phyloP scores from a whole-genome alignment of 2,329 filamentous ascomycete species.

The Diplodia intermedia region DNA sequence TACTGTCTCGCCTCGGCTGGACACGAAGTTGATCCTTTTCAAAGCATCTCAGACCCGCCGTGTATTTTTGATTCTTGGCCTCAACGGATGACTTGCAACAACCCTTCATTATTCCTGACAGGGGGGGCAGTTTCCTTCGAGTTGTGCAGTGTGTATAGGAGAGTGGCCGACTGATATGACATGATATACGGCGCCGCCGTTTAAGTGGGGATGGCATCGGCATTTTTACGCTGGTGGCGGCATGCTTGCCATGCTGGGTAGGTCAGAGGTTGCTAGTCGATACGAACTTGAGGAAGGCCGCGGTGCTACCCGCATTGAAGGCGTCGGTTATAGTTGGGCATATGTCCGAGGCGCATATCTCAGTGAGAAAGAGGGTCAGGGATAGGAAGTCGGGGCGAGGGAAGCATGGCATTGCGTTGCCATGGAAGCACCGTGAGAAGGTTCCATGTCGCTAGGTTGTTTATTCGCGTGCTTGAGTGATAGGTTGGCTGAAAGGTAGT shows the following conservation, averaged over 20 bases:
- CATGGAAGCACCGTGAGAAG: too few relatives aligned
- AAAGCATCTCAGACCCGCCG: too few relatives aligned
- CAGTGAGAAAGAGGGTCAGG: too few relatives aligned
- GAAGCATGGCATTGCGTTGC: too few relatives aligned
- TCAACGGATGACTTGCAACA: background rate
- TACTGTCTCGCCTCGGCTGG: too few relatives aligned
- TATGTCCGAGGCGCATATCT: background rate
- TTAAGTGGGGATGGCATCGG: background rate
- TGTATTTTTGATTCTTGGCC: too few relatives aligned
- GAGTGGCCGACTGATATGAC: background rate
- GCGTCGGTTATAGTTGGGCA: background rate
- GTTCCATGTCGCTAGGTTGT: too few relatives aligned
- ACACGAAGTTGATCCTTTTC: too few relatives aligned
- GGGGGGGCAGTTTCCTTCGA: background rate
- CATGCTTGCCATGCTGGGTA: background rate
- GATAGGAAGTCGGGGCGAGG: too few relatives aligned
- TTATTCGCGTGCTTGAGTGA: too few relatives aligned
- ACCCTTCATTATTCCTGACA: background rate
- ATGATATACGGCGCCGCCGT: background rate
- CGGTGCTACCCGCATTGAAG: background rate
- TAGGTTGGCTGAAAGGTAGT: too few relatives aligned
- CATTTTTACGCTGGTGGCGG: too few relatives aligned
- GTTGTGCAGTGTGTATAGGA: background rate
- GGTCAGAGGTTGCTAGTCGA: background rate
- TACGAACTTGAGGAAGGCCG: background rate